Conservation (phyloP, 2,329 filamentous ascomycete species). For the Cryphonectria radicalis region DNA sequence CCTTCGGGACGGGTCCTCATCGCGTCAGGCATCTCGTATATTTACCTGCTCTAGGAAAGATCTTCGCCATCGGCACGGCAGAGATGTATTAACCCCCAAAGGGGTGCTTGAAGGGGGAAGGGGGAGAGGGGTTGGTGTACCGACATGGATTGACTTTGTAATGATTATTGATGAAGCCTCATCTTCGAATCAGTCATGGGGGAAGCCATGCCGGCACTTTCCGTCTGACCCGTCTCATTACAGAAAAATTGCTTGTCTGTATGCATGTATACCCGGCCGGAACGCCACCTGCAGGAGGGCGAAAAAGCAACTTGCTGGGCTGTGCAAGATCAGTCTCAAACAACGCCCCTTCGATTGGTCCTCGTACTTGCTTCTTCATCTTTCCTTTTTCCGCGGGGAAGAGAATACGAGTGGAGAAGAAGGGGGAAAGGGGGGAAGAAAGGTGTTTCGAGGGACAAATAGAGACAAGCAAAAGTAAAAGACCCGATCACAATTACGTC, state of each 20-base stretch:
- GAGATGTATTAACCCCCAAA: neutral
- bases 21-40: neutral
- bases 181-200: neutral
- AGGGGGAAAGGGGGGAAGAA: neutral
- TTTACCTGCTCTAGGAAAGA: neutral
- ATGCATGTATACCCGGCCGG: constrained; percentile 1
- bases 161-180: neutral
- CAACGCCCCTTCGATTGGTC: neutral
- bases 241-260: neutral
- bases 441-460: neutral
- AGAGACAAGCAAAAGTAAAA: neutral
- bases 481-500: neutral
- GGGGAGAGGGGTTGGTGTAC: neutral
- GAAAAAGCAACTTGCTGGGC: neutral
- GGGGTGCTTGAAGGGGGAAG: too few relatives aligned
- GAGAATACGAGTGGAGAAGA: neutral
- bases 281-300: neutral
- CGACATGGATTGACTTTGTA: neutral
- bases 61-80: neutral
- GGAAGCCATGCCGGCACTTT: neutral
- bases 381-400: neutral
- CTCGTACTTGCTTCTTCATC: neutral
- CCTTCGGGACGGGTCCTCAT: neutral
- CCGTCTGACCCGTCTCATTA: neutral
- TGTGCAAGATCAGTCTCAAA: neutral